phyloP scores from a whole-genome alignment of 2,329 filamentous ascomycete species.

The Xylariaceae sp. region DNA sequence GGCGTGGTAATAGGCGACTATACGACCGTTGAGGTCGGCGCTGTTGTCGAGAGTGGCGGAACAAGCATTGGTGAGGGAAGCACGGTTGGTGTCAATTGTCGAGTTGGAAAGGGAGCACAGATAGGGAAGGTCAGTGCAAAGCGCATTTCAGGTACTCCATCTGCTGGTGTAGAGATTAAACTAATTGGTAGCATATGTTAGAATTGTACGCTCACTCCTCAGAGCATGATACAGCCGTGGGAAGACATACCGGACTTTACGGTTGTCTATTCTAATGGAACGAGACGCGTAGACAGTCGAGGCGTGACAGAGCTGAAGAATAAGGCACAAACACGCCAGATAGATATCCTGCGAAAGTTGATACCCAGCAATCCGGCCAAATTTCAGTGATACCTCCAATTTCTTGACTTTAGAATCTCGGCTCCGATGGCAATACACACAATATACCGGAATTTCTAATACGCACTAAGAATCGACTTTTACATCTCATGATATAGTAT shows the following conservation, averaged over 20 bases:
- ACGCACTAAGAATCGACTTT: no score
- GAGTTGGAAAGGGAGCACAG: conserved; percentile 55
- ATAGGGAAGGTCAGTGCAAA: conserved; percentile 55
- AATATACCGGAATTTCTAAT: no score
- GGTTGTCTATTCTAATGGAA: conserved; percentile 64
- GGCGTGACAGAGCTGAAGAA: conserved; percentile 60
- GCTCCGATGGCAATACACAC: no score
- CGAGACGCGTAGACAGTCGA: conserved; percentile 53
- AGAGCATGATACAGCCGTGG: conserved; percentile 53
- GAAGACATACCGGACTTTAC: conserved; percentile 61
- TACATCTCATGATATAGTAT: no score
- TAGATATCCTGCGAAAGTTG: conserved; percentile 62
- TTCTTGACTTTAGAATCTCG: no score
- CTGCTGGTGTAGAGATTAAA: no score
- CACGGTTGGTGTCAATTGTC: conserved; percentile 54
- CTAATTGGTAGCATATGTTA: conserved; percentile 25
- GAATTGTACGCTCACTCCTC: conserved; percentile 68
- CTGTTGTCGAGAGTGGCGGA: conserved; percentile 57
- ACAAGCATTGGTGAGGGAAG: conserved; percentile 59
- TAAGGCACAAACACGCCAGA: conserved; percentile 61
- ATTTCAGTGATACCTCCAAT: conserved; percentile 30
- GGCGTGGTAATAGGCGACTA: conserved; percentile 58
- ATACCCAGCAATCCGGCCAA: conserved; percentile 60
- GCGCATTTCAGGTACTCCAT: no score
- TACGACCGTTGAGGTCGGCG: conserved; percentile 57